Conservation (phyloP, 2,329 filamentous ascomycete genomes). For the Aspergillus tubingensis region DNA sequence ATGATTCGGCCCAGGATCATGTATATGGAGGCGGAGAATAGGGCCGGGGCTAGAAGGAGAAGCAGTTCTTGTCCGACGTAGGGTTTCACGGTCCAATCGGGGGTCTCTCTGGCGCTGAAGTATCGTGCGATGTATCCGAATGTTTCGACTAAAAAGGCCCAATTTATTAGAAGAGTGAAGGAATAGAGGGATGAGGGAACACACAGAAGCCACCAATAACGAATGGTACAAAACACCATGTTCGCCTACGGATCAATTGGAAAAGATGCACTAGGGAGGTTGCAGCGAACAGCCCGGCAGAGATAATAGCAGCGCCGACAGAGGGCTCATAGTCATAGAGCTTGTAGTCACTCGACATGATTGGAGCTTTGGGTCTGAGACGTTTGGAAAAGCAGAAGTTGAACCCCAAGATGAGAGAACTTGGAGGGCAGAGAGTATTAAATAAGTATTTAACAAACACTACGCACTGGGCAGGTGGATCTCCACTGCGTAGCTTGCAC, state of each 20-base stretch:
- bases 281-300: constrained; percentile 25
- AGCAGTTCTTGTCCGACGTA: constrained; percentile 1
- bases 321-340: constrained; percentile 29
- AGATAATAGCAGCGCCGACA: constrained; percentile 25
- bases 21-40: constrained; percentile 4
- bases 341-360: background rate
- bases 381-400: too few relatives aligned
- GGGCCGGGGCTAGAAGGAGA: constrained; percentile 1
- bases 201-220: constrained; percentile 41
- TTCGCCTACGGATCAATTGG: constrained; percentile 24
- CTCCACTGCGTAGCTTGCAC: too few relatives aligned
- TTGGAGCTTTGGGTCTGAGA: background rate
- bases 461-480: too few relatives aligned
- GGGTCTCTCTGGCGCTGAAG: background rate
- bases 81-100: background rate
- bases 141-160: background rate
- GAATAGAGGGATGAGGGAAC: constrained; percentile 7
- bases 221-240: constrained; percentile 32
- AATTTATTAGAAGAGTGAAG: background rate
- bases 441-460: too few relatives aligned
- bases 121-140: background rate
- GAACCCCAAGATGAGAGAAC: too few relatives aligned
- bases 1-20: background rate
- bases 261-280: constrained; percentile 24
- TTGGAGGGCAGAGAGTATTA: too few relatives aligned